Conservation (phyloP, 2,329 filamentous ascomycete genomes). For the Pseudofabraea citricarpa region DNA sequence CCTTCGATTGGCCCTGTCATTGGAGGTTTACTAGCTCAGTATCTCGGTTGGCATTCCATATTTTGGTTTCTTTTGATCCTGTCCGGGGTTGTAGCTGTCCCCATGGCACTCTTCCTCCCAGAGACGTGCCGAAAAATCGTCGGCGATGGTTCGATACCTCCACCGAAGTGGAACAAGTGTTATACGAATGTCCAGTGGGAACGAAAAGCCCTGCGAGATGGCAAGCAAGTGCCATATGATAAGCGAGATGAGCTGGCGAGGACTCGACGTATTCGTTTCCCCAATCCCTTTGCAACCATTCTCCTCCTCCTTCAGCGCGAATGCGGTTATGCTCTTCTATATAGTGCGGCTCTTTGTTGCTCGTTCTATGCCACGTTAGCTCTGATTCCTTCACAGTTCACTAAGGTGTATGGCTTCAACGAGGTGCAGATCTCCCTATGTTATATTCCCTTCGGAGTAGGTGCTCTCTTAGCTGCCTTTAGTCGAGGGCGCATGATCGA, state of each 20-base stretch:
- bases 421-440: slow-evolving; percentile 14
- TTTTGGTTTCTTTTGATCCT: slow-evolving; percentile 46
- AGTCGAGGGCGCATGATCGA: slow-evolving; percentile 50
- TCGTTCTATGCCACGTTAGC: slow-evolving; percentile 45
- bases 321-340: slow-evolving; percentile 16
- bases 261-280: background rate
- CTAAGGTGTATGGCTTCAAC: slow-evolving; percentile 13
- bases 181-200: slow-evolving; percentile 36
- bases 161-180: slow-evolving; percentile 49
- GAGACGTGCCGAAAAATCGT: slow-evolving; percentile 15
- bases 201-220: background rate
- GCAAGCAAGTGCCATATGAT: background rate
- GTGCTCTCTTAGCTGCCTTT: slow-evolving; percentile 41
- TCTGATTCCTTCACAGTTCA: slow-evolving; percentile 41
- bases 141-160: slow-evolving; percentile 38
- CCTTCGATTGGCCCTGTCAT: slow-evolving; percentile 41
- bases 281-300: slow-evolving; percentile 1
- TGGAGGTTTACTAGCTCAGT: slow-evolving; percentile 37
- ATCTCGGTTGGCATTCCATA: slow-evolving; percentile 40
- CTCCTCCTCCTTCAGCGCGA: background rate
- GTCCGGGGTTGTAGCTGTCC: slow-evolving; percentile 28
- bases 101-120: slow-evolving; percentile 8
- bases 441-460: slow-evolving; percentile 36
- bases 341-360: slow-evolving; percentile 46
- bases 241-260: background rate